These are phyloP conservation scores for Lepidium didymum DNA, from an alignment of 345 rosid species.

Conservation along the genomic window DNA sequence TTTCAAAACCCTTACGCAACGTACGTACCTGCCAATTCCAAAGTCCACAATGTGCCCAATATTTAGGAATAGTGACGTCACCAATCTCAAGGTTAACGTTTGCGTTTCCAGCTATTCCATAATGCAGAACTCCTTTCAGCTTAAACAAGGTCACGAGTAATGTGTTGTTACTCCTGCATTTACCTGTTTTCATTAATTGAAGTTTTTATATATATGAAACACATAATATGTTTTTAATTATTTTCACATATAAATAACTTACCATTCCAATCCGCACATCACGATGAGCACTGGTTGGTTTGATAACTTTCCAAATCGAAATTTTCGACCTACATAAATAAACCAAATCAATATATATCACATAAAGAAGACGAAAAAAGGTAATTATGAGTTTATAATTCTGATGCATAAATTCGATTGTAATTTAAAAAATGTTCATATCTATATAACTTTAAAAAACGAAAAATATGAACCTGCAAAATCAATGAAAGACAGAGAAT, in stretches of 20 bases:
- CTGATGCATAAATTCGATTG: neutral
- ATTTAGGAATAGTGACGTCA: conserved; percentile 50
- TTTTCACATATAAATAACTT: neutral
- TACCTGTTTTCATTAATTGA: conserved; percentile 29
- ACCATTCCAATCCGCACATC: conserved; percentile 71
- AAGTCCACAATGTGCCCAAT: conserved; percentile 73
- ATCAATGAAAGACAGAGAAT: conserved; percentile 40
- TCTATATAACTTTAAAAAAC: neutral
- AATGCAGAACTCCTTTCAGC: conserved; percentile 60
- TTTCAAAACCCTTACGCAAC: conserved; percentile 1
- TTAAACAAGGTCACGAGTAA: conserved; percentile 45
- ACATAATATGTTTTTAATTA: neutral
- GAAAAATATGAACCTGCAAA: conserved; percentile 36
- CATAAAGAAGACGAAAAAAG: too few species aligned
- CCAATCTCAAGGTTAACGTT: conserved; percentile 53
- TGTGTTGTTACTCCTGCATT: conserved; percentile 61
- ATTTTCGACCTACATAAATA: conserved; percentile 46
- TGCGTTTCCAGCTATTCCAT: conserved; percentile 76
- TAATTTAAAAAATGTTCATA: neutral
- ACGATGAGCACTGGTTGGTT: conserved; percentile 44
- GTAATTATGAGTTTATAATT: too few species aligned
- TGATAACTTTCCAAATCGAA: conserved; percentile 46
- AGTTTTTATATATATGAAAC: neutral
- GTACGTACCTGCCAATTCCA: conserved; percentile 62
- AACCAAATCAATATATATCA: neutral